Percentiles rank a stretch among this genome's conserved stretches.
phyloP scores from a whole-genome alignment of 305 asterid genomes.

The Fraxinus floribunda region DNA sequence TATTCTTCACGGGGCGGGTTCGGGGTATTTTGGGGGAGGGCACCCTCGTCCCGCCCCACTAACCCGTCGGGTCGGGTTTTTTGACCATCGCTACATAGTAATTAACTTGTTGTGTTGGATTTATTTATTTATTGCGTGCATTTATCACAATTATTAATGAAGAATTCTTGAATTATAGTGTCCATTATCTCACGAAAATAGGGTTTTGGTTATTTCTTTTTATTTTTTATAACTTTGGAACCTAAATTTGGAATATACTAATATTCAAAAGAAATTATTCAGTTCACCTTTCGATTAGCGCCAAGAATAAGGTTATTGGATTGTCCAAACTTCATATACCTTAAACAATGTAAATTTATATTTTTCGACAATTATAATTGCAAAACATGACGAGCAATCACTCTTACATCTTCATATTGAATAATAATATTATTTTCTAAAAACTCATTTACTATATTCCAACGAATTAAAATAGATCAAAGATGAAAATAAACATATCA shows the following conservation, averaged over 20 bases:
- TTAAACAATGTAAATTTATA: neutral
- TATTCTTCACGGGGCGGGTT: too few relatives aligned
- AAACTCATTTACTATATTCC: neutral
- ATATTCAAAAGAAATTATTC: neutral
- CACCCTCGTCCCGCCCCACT: too few relatives aligned
- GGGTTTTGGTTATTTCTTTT: neutral
- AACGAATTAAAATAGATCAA: neutral
- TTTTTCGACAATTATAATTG: neutral
- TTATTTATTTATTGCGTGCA: neutral
- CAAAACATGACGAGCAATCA: neutral
- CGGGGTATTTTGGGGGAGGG: too few relatives aligned
- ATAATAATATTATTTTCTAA: too few relatives aligned
- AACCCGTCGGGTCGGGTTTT: too few relatives aligned
- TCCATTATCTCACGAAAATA: neutral
- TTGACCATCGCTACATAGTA: too few relatives aligned
- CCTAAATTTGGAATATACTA: neutral
- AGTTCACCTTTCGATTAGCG: neutral
- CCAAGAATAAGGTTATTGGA: neutral
- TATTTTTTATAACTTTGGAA: neutral
- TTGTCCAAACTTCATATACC: neutral
- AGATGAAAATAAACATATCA: too few relatives aligned
- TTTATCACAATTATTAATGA: neutral
- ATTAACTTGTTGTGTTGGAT: neutral
- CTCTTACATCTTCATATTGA: neutral
- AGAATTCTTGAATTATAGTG: neutral